These are phyloP conservation scores for Ogataea naganishii DNA, from an alignment of 805 yeast genomes.

Conservation along the genomic window DNA sequence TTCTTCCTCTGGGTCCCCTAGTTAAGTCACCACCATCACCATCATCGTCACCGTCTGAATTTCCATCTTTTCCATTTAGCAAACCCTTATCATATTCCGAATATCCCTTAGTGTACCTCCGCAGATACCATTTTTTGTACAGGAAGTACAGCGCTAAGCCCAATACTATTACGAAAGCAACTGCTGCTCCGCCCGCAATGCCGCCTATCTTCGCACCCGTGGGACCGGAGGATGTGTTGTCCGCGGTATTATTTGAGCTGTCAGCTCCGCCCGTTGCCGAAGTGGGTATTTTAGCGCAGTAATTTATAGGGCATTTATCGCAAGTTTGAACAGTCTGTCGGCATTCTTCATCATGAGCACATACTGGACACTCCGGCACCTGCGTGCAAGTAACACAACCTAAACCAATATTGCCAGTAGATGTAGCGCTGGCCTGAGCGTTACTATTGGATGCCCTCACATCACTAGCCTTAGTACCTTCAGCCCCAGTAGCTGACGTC, in stretches of 20 bases:
- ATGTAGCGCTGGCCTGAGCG: no score
- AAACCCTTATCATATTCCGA: conserved; percentile 19
- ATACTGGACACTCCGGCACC: conserved; percentile 43
- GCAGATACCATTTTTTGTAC: conserved; percentile 33
- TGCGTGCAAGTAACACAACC: conserved; percentile 22
- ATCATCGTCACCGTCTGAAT: conserved; percentile 15
- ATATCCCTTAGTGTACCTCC: conserved; percentile 22
- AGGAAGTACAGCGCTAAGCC: conserved; percentile 29
- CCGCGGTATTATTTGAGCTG: conserved; percentile 4
- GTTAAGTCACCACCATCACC: conserved; percentile 14
- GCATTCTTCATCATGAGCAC: conserved; percentile 46
- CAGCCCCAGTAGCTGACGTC: no score
- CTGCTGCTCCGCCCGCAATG: conserved; percentile 67
- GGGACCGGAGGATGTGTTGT: background rate
- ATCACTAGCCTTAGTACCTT: no score
- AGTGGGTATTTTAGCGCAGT: conserved; percentile 31
- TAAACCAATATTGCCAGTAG: no score
- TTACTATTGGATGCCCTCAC: no score
- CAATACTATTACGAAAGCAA: conserved; percentile 37
- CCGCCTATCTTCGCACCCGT: conserved; percentile 39
- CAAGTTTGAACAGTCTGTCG: conserved; percentile 49
- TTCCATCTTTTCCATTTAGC: conserved; percentile 9
- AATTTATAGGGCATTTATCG: conserved; percentile 42
- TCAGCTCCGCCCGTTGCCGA: conserved; percentile 10
- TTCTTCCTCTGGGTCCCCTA: conserved; percentile 9